Evolutionary conservation across 768 basidiomycete species (phyloP), one percentile per base, ranked within the genome.

Genomic region (Leccinum arenicola): DNA sequence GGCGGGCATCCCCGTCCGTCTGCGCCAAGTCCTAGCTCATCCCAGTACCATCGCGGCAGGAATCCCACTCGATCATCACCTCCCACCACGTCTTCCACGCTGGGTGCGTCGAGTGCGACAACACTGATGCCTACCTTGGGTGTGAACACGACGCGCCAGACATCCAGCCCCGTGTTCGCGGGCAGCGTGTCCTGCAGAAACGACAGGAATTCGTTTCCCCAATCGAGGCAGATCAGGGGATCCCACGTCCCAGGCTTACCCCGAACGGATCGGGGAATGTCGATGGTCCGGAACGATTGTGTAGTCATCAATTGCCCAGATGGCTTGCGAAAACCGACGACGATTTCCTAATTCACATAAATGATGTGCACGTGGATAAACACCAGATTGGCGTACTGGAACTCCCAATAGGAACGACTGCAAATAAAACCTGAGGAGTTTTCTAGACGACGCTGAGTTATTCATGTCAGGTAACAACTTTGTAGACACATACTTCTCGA

Each of bases 371-470:
- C 47, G 47, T 49, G 47, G 2, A 21, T 50, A 7, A 53, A 38
- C 15, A 48, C 35, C 17, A 23, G 50, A 53, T 54, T 11, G 35
- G 71, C 86, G 65, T 70, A 89, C 89, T 21, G 93, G 93, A n/a
- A 95, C 92, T 52, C 93, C 94, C 55, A 95, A 83, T 27, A 95
- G 81, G 72, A 93, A 95, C 1, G 92, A 94, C 68, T 95, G 93
- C 60, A 93, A 84, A 77, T 94, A 95, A 73, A 93, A 93, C 68
- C 92, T 94, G 58, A 95, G 82, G n/a, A 95, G 76, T 70, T 95
- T 95, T 71, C 90, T 93, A 69, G 54, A 57, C 56, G 48, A 57
- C 7, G 55, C 19, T 64, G n/a, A 60, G 55, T 35, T 7, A 21
- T 23, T 49, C 48, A 19, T n/a, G 4, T 35, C 3, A 49, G 62